Conservation (phyloP, 164 flowering plant species). For the Litsea cubeba region DNA sequence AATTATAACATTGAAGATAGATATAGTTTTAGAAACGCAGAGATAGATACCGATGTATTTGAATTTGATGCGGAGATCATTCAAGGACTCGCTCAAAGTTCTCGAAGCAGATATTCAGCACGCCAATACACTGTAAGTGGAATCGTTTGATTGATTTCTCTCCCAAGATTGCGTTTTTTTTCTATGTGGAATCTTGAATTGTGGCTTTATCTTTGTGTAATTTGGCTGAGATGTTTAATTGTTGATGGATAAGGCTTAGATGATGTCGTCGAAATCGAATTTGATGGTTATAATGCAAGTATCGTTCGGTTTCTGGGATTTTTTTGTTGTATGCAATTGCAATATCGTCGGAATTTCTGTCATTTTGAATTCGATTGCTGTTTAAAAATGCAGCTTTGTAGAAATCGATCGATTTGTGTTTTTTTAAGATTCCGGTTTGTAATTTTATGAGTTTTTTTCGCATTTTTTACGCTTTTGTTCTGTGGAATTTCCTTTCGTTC, state of each 20-base stretch:
- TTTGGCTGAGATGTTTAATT: neutral
- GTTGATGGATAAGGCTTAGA: neutral
- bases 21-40: neutral
- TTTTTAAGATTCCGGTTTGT: too few species aligned
- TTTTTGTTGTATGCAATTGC: too few species aligned
- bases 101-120: constrained; percentile 87
- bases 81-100: constrained; percentile 74
- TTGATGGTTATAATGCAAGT: too few species aligned
- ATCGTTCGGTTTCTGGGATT: too few species aligned
- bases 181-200: neutral
- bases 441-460: too few species aligned
- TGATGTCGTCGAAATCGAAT: too few species aligned
- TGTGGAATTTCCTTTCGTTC: too few species aligned
- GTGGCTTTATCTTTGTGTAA: neutral
- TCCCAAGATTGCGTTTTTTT: neutral
- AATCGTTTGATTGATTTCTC: neutral
- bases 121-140: constrained; percentile 70
- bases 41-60: constrained; percentile 35
- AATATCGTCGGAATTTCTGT: too few species aligned
- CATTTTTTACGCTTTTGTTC: too few species aligned
- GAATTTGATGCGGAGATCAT: constrained; percentile 59
- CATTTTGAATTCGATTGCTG: too few species aligned
- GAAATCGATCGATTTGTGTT: too few species aligned
- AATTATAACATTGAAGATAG: neutral
- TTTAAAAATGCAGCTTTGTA: too few species aligned